A percentile compares a stretch with the other conserved stretches of the same genome.
phyloP scores from a whole-genome alignment of 352 stramenopile species.

The Peronospora farinosa region DNA sequence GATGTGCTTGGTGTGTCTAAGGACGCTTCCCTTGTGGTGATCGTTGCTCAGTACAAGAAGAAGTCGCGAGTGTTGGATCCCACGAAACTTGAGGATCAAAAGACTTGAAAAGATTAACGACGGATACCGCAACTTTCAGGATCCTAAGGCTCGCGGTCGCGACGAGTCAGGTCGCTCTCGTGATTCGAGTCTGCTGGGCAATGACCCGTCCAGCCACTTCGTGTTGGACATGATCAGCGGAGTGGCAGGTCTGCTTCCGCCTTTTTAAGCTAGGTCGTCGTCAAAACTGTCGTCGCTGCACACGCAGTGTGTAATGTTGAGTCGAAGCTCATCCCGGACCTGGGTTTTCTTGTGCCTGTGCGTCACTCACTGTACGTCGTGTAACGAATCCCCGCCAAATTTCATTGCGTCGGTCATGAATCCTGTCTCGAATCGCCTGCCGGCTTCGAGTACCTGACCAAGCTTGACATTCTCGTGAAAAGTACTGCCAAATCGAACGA shows the following conservation, averaged over 20 bases:
- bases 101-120: constrained; percentile 78
- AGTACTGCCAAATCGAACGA: constrained; percentile 40
- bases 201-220: constrained; percentile 37
- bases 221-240: constrained; percentile 75
- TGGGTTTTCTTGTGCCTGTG: constrained; percentile 69
- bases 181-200: constrained; percentile 41
- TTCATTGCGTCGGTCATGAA: constrained; percentile 78
- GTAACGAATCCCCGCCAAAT: constrained; percentile 70
- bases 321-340: constrained; percentile 76
- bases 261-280: constrained; percentile 79
- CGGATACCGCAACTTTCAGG: constrained; percentile 66
- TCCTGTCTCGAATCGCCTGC: constrained; percentile 60
- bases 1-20: constrained; percentile 63
- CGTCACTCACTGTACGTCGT: constrained; percentile 77
- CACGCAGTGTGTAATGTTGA: constrained; percentile 78
- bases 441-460: constrained; percentile 80
- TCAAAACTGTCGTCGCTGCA: constrained; percentile 80
- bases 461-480: constrained; percentile 70
- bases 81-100: constrained; percentile 51
- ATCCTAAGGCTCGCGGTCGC: constrained; percentile 44
- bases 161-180: constrained; percentile 58
- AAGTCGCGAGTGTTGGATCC: constrained; percentile 64
- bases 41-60: constrained; percentile 70
- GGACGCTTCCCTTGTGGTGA: constrained; percentile 63
- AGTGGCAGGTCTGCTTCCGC: constrained; percentile 85